A percentile compares a stretch with the other conserved stretches of the same genome.
Evolutionary conservation across 1,284 basidiomycete species (phyloP).

Genomic region (Apiotrichum gracile): DNA sequence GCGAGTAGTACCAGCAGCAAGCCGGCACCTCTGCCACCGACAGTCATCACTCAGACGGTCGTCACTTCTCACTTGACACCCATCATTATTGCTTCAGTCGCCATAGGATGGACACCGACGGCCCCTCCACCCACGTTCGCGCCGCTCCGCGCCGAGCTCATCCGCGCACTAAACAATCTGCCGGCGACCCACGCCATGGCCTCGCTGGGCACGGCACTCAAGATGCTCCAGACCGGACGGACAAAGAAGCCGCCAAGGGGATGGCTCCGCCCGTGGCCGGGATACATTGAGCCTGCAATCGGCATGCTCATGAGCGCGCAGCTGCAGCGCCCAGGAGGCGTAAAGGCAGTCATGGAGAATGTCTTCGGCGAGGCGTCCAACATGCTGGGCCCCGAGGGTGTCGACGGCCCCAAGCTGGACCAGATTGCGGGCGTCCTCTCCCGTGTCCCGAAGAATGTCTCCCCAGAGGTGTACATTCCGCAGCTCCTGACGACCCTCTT

Average conservation of each 20-base stretch:
- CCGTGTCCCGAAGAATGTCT: slow-evolving; percentile 22
- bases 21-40: slow-evolving; percentile 13
- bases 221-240: slow-evolving; percentile 14
- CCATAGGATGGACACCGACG: slow-evolving; percentile 33
- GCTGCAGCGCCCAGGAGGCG: slow-evolving; percentile 29
- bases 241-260: slow-evolving; percentile 10
- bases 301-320: slow-evolving; percentile 27
- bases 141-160: slow-evolving; percentile 13
- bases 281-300: slow-evolving; percentile 27
- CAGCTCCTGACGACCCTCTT: slow-evolving; percentile 23
- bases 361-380: slow-evolving; percentile 32
- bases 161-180: slow-evolving; percentile 12
- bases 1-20: slow-evolving; percentile 11
- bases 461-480: slow-evolving; percentile 28
- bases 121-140: slow-evolving; percentile 16
- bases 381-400: slow-evolving; percentile 17
- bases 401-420: slow-evolving; percentile 33
- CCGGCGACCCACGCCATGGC: slow-evolving; percentile 28
- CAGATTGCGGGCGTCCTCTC: slow-evolving; percentile 33
- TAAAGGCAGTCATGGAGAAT: slow-evolving; percentile 36
- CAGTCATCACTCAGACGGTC: slow-evolving; percentile 27
- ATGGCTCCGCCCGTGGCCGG: slow-evolving; percentile 31
- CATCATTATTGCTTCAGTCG: slow-evolving; percentile 24
- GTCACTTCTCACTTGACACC: slow-evolving; percentile 23
- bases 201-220: slow-evolving; percentile 24